These are phyloP conservation scores for Blumeria graminis DNA, from an alignment of 2,329 filamentous ascomycete genomes.

Conservation along the genomic window DNA sequence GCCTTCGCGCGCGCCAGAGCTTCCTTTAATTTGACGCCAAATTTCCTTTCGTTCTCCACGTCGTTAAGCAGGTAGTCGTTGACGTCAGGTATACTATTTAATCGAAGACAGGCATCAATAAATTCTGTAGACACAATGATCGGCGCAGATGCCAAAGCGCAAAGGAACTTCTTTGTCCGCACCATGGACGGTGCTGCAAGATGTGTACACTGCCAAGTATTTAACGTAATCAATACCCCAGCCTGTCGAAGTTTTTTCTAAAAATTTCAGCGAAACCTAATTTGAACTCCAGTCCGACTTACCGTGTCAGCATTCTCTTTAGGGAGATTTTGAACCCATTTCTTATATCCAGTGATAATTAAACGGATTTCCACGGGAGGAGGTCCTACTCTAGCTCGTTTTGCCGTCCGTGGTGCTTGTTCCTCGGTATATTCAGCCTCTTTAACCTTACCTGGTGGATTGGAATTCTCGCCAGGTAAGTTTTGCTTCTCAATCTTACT, in stretches of 20 bases:
- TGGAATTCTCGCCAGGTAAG: slow-evolving; percentile 14
- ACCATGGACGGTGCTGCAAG: slow-evolving; percentile 71
- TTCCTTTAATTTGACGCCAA: slow-evolving; percentile 42
- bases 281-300: slow-evolving; percentile 16
- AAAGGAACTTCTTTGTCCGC: slow-evolving; percentile 82
- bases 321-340: slow-evolving; percentile 50
- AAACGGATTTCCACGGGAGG: slow-evolving; percentile 50
- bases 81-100: slow-evolving; percentile 37
- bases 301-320: slow-evolving; percentile 66
- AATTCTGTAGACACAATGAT: slow-evolving; percentile 55
- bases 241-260: slow-evolving; percentile 62
- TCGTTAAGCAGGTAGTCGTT: slow-evolving; percentile 48
- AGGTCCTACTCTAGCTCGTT: slow-evolving; percentile 31
- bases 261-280: not conserved
- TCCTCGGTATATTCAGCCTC: slow-evolving; percentile 23
- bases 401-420: slow-evolving; percentile 23
- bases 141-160: slow-evolving; percentile 60
- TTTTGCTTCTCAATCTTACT: slow-evolving; percentile 29
- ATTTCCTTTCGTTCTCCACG: slow-evolving; percentile 43
- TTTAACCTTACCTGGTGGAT: slow-evolving; percentile 17
- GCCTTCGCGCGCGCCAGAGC: slow-evolving; percentile 45
- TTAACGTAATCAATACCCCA: slow-evolving; percentile 57
- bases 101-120: slow-evolving; percentile 51
- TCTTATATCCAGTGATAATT: slow-evolving; percentile 60
- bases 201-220: slow-evolving; percentile 56